These are phyloP conservation scores for Pichiaceae sp. DNA, from an alignment of 1,139 yeast species.

Conservation along the genomic window DNA sequence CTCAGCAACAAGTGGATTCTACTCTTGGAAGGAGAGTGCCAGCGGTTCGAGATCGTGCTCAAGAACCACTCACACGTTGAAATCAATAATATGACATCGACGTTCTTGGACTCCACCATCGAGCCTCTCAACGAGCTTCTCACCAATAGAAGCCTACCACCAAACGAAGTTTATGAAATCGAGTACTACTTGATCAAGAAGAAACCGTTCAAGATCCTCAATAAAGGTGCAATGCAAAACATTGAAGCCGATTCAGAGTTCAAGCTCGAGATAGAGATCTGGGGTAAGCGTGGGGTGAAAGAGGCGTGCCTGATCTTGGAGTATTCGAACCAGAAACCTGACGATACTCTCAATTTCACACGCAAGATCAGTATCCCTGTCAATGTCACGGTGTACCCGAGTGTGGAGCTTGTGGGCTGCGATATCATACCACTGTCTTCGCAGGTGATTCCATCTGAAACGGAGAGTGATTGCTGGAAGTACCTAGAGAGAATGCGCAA, in stretches of 20 bases:
- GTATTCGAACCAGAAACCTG: constrained; percentile 42
- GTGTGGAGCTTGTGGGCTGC: constrained; percentile 67
- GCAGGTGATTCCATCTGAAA: constrained; percentile 18
- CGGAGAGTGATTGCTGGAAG: constrained; percentile 23
- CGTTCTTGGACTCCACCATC: constrained; percentile 67
- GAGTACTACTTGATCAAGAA: constrained; percentile 59
- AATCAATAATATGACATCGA: constrained; percentile 51
- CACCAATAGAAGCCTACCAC: constrained; percentile 35
- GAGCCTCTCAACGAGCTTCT: constrained; percentile 47
- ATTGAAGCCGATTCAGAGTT: constrained; percentile 18
- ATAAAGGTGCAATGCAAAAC: constrained; percentile 18
- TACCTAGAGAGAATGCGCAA: constrained; percentile 18
- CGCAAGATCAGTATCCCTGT: constrained; percentile 59
- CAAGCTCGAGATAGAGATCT: constrained; percentile 47
- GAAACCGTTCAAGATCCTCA: constrained; percentile 41
- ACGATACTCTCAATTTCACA: constrained; percentile 26
- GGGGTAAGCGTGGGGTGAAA: constrained; percentile 69
- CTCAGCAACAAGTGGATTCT: constrained; percentile 62
- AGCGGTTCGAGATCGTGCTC: constrained; percentile 40
- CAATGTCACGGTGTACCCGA: constrained; percentile 58
- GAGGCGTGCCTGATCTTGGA: constrained; percentile 60
- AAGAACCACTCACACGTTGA: constrained; percentile 50
- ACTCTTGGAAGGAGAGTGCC: constrained; percentile 74
- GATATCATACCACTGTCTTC: constrained; percentile 51
- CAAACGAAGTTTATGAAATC: constrained; percentile 63